Percentiles rank a stretch among this genome's conserved stretches.
Evolutionary conservation across 1,139 yeast species (phyloP).

Genomic region (Candida sojae): DNA sequence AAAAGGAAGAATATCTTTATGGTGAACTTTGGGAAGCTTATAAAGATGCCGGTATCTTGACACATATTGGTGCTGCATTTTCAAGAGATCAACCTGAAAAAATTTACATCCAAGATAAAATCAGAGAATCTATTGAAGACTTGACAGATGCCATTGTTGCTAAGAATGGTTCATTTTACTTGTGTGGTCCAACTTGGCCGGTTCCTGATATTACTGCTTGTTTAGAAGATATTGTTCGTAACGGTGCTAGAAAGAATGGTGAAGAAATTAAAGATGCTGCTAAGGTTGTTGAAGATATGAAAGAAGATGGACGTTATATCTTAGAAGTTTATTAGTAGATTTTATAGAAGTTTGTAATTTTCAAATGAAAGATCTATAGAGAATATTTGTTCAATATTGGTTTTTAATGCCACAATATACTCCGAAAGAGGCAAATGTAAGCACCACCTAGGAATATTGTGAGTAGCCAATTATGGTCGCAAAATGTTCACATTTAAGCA

Average conservation of each 20-base stretch:
- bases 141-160: slow-evolving; percentile 78
- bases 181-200: slow-evolving; percentile 99
- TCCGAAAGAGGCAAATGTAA: too few species aligned
- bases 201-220: slow-evolving; percentile 96
- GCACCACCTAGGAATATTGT: too few species aligned
- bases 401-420: too few species aligned
- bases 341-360: too few species aligned
- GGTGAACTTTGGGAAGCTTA: slow-evolving; percentile 99
- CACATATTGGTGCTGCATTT: slow-evolving; percentile 97
- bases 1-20: slow-evolving; percentile 90
- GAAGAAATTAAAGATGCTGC: slow-evolving; percentile 66
- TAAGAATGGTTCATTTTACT: slow-evolving; percentile 85
- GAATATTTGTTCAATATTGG: too few species aligned
- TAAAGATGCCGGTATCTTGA: slow-evolving; percentile 85
- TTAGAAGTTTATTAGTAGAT: slow-evolving; percentile 77
- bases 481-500: too few species aligned
- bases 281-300: slow-evolving; percentile 86
- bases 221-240: slow-evolving; percentile 73
- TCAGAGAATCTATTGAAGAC: slow-evolving; percentile 71
- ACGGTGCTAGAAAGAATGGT: slow-evolving; percentile 72
- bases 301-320: slow-evolving; percentile 89
- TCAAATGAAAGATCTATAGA: too few species aligned
- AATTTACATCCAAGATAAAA: slow-evolving; percentile 93
- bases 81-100: slow-evolving; percentile 96
- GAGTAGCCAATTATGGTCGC: too few species aligned